These are phyloP conservation scores for Aspergillus sp. DNA, from an alignment of 2,329 filamentous ascomycete genomes.

Conservation along the genomic window DNA sequence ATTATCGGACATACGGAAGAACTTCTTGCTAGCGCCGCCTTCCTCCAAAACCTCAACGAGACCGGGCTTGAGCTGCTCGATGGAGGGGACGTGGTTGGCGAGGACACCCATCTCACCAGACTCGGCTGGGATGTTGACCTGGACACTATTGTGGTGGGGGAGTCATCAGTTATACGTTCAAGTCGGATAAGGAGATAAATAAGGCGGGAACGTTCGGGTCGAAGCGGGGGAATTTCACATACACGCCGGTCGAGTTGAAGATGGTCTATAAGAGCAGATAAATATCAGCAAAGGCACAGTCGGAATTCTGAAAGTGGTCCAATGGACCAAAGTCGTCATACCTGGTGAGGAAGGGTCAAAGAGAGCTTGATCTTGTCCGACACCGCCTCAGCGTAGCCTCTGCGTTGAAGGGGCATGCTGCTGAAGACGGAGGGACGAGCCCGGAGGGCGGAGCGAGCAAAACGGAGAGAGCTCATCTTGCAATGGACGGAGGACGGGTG, in stretches of 20 bases:
- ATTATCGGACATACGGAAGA: slow-evolving; percentile 68
- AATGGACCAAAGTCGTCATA: slow-evolving; percentile 45
- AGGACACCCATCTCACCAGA: slow-evolving; percentile 99
- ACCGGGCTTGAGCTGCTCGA: slow-evolving; percentile 97
- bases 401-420: slow-evolving; percentile 67
- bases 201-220: slow-evolving; percentile 1
- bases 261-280: slow-evolving; percentile 45
- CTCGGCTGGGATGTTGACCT: slow-evolving; percentile 98
- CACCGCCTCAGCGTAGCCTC: slow-evolving; percentile 84
- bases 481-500: slow-evolving; percentile 23
- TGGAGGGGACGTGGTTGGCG: slow-evolving; percentile 96
- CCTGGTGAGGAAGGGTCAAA: slow-evolving; percentile 95
- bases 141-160: slow-evolving; percentile 60
- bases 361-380: slow-evolving; percentile 97
- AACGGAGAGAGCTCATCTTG: slow-evolving; percentile 84
- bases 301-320: neutral
- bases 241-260: slow-evolving; percentile 65
- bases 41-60: slow-evolving; percentile 94
- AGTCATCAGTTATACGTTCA: slow-evolving; percentile 41
- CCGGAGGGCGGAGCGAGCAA: slow-evolving; percentile 82
- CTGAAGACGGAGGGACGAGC: slow-evolving; percentile 65
- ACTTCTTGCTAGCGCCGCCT: slow-evolving; percentile 80
- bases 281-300: slow-evolving; percentile 11
- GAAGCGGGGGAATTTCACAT: slow-evolving; percentile 32
- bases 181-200: slow-evolving; percentile 1